phyloP scores from a whole-genome alignment of 352 stramenopile species.

The Albugo candida region DNA sequence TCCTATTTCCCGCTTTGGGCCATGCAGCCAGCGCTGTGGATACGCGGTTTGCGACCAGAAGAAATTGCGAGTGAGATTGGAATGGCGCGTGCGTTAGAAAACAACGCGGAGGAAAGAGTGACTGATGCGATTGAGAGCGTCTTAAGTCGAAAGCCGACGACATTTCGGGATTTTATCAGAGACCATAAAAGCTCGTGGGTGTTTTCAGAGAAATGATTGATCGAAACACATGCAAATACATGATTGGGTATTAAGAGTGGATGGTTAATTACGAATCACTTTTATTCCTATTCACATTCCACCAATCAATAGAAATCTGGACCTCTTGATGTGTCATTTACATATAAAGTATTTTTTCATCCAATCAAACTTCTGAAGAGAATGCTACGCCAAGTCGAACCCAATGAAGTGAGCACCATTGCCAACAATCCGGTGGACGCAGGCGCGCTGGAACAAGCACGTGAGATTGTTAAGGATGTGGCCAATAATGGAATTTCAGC shows the following conservation, averaged over 20 bases:
- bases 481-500: conserved; percentile 18
- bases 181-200: conserved; percentile 27
- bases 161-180: conserved; percentile 24
- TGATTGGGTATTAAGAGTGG: too few relatives aligned
- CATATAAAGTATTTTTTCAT: not conserved
- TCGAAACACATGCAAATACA: not conserved
- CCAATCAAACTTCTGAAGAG: not conserved
- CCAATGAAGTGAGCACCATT: conserved; percentile 46
- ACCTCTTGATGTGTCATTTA: too few relatives aligned
- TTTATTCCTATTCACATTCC: too few relatives aligned
- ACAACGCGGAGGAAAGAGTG: conserved; percentile 17
- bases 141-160: conserved; percentile 15
- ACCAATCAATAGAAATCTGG: too few relatives aligned
- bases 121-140: conserved; percentile 16
- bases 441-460: conserved; percentile 33
- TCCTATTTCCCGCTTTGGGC: conserved; percentile 56
- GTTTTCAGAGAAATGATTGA: conserved; percentile 1
- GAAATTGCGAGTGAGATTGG: conserved; percentile 34
- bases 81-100: conserved; percentile 22
- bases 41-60: conserved; percentile 38
- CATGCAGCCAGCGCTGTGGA: conserved; percentile 51
- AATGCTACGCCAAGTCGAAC: conserved; percentile 44
- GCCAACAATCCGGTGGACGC: conserved; percentile 63
- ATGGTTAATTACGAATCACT: too few relatives aligned
- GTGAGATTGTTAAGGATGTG: conserved; percentile 52